Evolutionary conservation across 306 rosid genomes (phyloP), one percentile per base, ranked within the genome.

Genomic region (Quercus robur): DNA sequence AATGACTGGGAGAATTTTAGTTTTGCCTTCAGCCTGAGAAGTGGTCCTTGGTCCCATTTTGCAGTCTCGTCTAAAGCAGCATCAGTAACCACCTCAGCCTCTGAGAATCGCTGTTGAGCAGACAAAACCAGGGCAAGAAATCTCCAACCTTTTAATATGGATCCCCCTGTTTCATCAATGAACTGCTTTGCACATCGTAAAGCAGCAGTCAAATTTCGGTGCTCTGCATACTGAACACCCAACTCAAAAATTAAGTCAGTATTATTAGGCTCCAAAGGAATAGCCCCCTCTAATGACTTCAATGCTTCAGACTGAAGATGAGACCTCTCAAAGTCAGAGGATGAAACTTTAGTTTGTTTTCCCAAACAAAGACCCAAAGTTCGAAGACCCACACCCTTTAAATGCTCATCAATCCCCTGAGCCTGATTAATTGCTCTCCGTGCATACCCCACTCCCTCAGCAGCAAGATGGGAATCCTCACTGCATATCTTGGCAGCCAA

Each of bases 11-110:
- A 84, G 69, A 91, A 82, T 87, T 88, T 95, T 80, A 95, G 85
- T 90, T 91, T 93, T 49, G 98, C 98, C 78, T 93, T 95, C 70
- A 95, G 90, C 88, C 90, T 88, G 58, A 95, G 98, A 35, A 95
- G 88, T 58, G 99, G 88, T 74, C 93, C 98, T 80, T 93, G 99
- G 85, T 93, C 97, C 99, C 98, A 95, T 86, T 85, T 93, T 49
- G 89, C 70, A 62, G 97, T 96, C 87, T 93, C 94, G 76, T 96
- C 98, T 84, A 96, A 87, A 85, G 98, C 98, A 75, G 97, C 97
- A 85, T 96, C 96, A 8, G 87, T 90, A 76, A 96, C 97, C 83
- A 87, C 97, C 80, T 93, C 97, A 75, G 97, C 98, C 89, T 93
- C 98, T 13, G 87, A 58, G 85, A 81, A 89, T 70, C 90, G 84